Evolutionary conservation across 495 filamentous ascomycete species (phyloP).

Genomic region (Pseudoneurospora amorphoporcata): DNA sequence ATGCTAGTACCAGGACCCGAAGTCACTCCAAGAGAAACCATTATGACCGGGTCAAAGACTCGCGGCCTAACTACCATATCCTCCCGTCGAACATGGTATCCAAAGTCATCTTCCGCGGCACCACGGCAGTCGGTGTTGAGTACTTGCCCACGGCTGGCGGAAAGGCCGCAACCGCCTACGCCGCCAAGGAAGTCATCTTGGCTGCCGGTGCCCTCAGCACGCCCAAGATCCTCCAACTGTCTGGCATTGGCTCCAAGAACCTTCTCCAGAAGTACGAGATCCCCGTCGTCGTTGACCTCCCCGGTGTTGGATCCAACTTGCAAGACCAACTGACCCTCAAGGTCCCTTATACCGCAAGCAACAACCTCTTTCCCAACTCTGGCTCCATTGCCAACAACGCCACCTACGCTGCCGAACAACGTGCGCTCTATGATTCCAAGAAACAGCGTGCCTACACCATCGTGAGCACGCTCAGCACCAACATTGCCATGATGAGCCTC

Average conservation of each 20-base stretch:
- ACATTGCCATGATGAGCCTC: conserved; percentile 25
- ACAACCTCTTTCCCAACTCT: conserved; percentile 20
- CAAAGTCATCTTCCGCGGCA: conserved; percentile 33
- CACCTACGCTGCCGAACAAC: conserved; percentile 34
- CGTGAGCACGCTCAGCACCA: conserved; percentile 23
- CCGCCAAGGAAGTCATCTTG: conserved; percentile 44
- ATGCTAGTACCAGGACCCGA: conserved; percentile 28
- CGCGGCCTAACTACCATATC: conserved; percentile 35
- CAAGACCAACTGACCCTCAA: conserved; percentile 35
- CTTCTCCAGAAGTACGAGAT: conserved; percentile 59
- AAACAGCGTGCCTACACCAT: conserved; percentile 25
- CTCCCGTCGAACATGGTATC: conserved; percentile 33
- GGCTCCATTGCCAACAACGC: conserved; percentile 25
- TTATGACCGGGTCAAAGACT: conserved; percentile 22
- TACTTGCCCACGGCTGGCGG: conserved; percentile 15
- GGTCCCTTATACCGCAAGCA: conserved; percentile 17
- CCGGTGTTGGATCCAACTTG: conserved; percentile 63
- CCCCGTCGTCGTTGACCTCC: conserved; percentile 57
- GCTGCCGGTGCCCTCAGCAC: conserved; percentile 48
- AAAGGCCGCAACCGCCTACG: conserved; percentile 16
- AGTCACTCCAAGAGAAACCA: conserved; percentile 31
- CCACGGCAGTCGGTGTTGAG: conserved; percentile 21
- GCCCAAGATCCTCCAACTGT: conserved; percentile 55
- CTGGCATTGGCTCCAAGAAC: conserved; percentile 59
- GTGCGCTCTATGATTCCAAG: conserved; percentile 28